Base-by-base conservation (phyloP, 2,329 filamentous ascomycete species). In the Cytospora leucostoma region DNA sequence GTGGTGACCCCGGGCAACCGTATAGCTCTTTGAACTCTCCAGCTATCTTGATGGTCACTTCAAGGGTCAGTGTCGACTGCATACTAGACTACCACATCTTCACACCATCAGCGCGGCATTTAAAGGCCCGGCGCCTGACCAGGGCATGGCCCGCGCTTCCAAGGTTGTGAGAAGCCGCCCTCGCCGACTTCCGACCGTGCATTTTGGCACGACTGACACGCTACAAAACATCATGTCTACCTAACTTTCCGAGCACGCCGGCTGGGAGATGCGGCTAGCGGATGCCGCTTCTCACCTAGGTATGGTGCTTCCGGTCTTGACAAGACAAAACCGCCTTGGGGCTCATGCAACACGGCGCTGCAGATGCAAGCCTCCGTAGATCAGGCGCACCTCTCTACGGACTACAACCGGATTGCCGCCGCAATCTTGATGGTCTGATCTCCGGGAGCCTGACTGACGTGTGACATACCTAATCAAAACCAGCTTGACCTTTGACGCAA, bases 111-210 rank as follows among this genome's bases (percentile, higher is more conserved):
- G 58, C 58, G 50, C 38, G 58, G 58, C 58, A 61, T 47, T 12
- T 17, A 49, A 44, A 50, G 55, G 51, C 37, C 58, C 37, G 32
- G 37, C 51, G 32, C 37, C 21, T 40, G 38, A 19, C 7, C 34
- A 17, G 32, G 13, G 7, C 17, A 27, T 53, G 50, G 37, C 32
- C 44, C 32, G 27, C 34, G 38, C 50, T 40, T 27, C 27, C 27
- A 27, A 27, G 27, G 27, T 27, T 61, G 51, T 47, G 34, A 38
- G 27, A 55, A 51, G 50, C 47, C 33, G 51, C 51, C 51, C 17
- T 55, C 50, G 58, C 58, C 58, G 58, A 61, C 38, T 61, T 61
- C 58, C 58, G 58, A 51, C 32, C 37, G 19, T 54, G 38, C 32
- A 44, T 35, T 60, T 47, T 44, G 15, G n/a, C n/a, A n/a, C n/a